Evolutionary conservation across 2,329 filamentous ascomycete species (phyloP), one percentile per base, ranked within the genome.

Genomic region (Aspergillus sojae): DNA sequence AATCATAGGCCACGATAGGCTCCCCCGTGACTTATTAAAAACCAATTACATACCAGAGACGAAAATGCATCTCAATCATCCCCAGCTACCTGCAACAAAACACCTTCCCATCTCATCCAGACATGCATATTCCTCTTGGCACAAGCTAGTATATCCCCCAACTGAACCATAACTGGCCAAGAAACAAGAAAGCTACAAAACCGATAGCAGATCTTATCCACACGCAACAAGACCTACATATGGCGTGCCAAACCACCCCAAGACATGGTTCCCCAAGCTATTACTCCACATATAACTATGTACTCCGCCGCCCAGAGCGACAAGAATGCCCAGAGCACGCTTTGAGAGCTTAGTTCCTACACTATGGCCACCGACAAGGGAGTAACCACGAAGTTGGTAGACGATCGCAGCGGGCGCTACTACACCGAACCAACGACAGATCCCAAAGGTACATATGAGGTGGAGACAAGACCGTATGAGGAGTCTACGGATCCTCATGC

Each of bases 321-420:
- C 52, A 55, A 55, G 52, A 55, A 55, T 54, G 30, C 30, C 52
- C 30, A 54, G 23, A 50, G 30, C 28, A 54, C 16, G 32, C 52
- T 28, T 52, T 39, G 5, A 36, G 32, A 39, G 32, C 26, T 39
- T 39, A 11, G 5, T 19, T 9, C 11, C 11, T 26, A 14, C 19
- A 36, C 11, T 21, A 55, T 55, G 52, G 11, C 12, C 12, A 55
- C 52, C 34, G 5, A 55, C 32, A 39, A 55, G 14, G 21, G 7
- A 19, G 23, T 55, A 1, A 55, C 52, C 5, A 34, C 26, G 32
- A 55, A 26, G 21, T 7, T 55, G 11, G 52, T 55, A 16, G 52
- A 55, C n/a, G 32, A 34, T 12, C 30, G 19, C 32, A 23, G 3
- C 23, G 52, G 32, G n/a, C 52, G 32, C 32, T 55, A 36, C 52